Base-by-base conservation (phyloP, 805 yeast genomes). In the Ogataea glucozyma region DNA sequence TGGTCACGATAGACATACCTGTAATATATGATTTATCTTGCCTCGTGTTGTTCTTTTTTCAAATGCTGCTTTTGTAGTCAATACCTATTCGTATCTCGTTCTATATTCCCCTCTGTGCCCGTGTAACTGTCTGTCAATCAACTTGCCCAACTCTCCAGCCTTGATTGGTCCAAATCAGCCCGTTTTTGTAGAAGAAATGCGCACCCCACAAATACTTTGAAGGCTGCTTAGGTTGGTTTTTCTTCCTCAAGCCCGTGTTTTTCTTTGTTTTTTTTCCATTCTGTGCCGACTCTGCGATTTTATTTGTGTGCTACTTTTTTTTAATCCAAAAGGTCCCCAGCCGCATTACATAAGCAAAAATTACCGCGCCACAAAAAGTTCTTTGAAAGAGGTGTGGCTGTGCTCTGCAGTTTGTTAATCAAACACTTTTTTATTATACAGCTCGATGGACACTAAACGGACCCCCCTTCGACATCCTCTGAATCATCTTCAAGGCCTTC, bases 401-500 rank as follows among this genome's bases (percentile, higher is more conserved):
- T n/a, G 32, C 32, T 19, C n/a, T n/a, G 31, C 17, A 27, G 6
- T 16, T 27, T 27, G 10, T 26, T 26, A n/a, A n/a, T 26, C 13
- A 12, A 4, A 30, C 32, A 14, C 32, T 10, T 13, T 17, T 30
- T 30, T 30, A 30, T 30, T 30, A 30, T 30, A 30, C 32, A 30
- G 18, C 31, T 13, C n/a, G n/a, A n/a, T n/a, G n/a, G n/a, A n/a
- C n/a, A n/a, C n/a, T 27, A 27, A 27, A 14, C 31, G 18, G 17
- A 27, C 7, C 31, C 18, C n/a, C 24, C 12, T 5, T 33, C 19
- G 19, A 35, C 33, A 2, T 31, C 40, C 9, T 40, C 47, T 3
- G 40, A 45, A 31, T 23, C 29, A 16, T 66, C 71, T 34, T 70
- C 75, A 27, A 73, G 54, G 38, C 69, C 76, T 26, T 74, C 78